Conservation (phyloP, 805 yeast genomes). For the Yarrowia deformans region DNA sequence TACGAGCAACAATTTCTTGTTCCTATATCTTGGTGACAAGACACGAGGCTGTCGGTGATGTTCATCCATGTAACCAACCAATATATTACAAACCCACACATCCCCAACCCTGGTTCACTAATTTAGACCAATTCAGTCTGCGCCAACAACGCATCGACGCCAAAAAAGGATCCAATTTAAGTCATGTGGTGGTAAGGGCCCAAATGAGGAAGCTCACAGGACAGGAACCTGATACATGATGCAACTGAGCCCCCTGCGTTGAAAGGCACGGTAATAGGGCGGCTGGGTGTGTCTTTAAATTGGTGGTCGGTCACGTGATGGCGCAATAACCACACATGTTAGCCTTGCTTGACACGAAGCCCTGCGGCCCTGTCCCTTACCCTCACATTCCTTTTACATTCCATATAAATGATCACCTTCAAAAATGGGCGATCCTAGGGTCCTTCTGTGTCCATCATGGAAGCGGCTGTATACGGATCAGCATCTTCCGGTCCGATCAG, state of each 20-base stretch:
- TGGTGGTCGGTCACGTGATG: neutral
- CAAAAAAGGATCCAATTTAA: neutral
- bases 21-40: too few species aligned
- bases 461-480: slow-evolving; percentile 24
- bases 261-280: slow-evolving; percentile 3
- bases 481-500: slow-evolving; percentile 5
- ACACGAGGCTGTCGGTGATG: too few species aligned
- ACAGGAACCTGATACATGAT: neutral
- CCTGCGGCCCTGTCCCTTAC: too few species aligned
- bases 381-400: slow-evolving; percentile 24
- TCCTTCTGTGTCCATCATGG: slow-evolving; percentile 7
- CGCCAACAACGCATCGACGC: neutral
- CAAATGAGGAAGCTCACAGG: neutral
- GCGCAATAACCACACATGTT: neutral
- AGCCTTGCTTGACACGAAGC: too few species aligned
- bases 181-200: slow-evolving; percentile 27
- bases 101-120: too few species aligned
- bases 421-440: slow-evolving; percentile 2
- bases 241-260: slow-evolving; percentile 21
- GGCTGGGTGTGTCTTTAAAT: neutral
- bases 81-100: too few species aligned
- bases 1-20: too few species aligned
- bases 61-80: too few species aligned
- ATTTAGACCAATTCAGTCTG: too few species aligned
- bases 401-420: slow-evolving; percentile 6